phyloP scores from a whole-genome alignment of 345 rosid species.

The Litchi chinensis region DNA sequence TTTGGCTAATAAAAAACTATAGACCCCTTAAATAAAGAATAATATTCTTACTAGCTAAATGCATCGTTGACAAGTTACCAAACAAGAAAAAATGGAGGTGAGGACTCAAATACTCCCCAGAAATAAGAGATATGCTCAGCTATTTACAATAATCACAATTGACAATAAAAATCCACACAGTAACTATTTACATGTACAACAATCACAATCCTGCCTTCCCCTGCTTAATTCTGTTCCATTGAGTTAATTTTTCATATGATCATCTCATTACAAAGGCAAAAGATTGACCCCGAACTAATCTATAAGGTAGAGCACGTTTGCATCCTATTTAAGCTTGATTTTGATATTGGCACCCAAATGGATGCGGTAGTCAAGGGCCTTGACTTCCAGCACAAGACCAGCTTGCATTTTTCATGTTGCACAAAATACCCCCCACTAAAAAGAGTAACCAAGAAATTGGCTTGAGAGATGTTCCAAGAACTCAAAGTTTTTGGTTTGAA shows the following conservation, averaged over 20 bases:
- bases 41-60: too few species aligned
- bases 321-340: neutral
- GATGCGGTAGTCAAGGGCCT: constrained; percentile 33
- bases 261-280: too few species aligned
- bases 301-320: too few species aligned
- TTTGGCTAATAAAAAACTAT: too few species aligned
- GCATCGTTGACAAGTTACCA: too few species aligned
- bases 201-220: too few species aligned
- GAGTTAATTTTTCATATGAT: too few species aligned
- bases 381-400: constrained; percentile 35
- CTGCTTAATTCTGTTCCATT: too few species aligned
- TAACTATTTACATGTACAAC: too few species aligned
- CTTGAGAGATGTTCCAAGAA: constrained; percentile 31
- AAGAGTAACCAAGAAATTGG: constrained; percentile 27
- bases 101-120: neutral
- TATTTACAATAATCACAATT: neutral
- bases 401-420: constrained; percentile 28
- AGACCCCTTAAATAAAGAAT: too few species aligned
- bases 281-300: too few species aligned
- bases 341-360: constrained; percentile 31
- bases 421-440: constrained; percentile 32
- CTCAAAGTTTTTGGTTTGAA: constrained; percentile 26
- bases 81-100: neutral
- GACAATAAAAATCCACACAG: too few species aligned
- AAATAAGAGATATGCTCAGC: neutral